Evolutionary conservation across 129 eudicot species (phyloP), one percentile per base, ranked within the genome.

Genomic region (Centaurea solstitialis): DNA sequence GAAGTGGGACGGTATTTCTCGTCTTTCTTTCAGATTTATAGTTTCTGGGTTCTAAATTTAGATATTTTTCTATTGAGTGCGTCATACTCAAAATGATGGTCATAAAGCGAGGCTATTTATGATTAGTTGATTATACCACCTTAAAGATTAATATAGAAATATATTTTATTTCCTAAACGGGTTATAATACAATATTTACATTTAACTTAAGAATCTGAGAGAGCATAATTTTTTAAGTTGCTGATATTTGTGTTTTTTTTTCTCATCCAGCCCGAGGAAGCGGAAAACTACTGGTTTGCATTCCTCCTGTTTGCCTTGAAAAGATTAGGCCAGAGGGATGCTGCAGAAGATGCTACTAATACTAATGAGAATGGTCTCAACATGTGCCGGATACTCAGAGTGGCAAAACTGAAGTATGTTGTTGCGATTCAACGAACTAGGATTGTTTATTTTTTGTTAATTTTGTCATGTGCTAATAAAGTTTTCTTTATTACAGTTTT

Each of bases 231-330:
- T n/a, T 17, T 24, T 3, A 53, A 39, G 76, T 81, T 82, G 62
- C 65, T 50, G 77, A 57, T 73, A 43, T 79, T 38, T 68, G 11
- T 67, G n/a, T 75, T 47, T 45, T 4, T 15, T 0, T 70, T 70
- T 33, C 24, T 45, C 17, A 41, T 70, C 65, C 93, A 94, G 98
- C 91, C 90, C 8, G 98, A 90, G 50, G 97, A 94, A 85, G 87
- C 90, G 59, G 99, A 92, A 24, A 86, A 88, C 45, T 92, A 89
- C 84, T 89, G 96, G 99, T 92, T 90, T 83, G 94, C 93, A 11
- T 92, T 89, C 87, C 83, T 92, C 15, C 87, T 94, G 68, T 90
- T 84, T 84, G 78, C 90, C 23, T 77, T 87, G 68, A 90, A 80
- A 87, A 87, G 94, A 79, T 83, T 94, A 24, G 72, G 84, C 38